Evolutionary conservation across 2,329 filamentous ascomycete genomes (phyloP), one percentile per base, ranked within the genome.

Genomic region (Davidsoniella eucalypti): DNA sequence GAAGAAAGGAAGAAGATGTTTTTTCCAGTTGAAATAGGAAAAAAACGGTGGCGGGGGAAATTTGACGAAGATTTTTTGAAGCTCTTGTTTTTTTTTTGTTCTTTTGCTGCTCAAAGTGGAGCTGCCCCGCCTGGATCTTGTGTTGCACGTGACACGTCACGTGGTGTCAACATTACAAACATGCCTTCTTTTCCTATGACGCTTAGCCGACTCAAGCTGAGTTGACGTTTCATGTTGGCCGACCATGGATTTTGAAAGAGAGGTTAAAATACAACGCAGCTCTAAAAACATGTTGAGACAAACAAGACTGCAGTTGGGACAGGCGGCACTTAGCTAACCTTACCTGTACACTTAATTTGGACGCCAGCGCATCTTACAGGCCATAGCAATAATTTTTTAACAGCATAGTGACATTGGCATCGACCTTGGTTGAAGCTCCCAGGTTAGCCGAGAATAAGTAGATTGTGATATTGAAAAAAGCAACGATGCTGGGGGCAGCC

Each of bases 1-100:
- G 25, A 52, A 33, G 21, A 50, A 39, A 41, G 47, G 26, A 29
- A 18, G n/a, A 25, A 42, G 46, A 29, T 17, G 45, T 16, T 39
- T 29, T 54, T 25, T 46, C 17, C 21, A 49, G 52, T 39, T 44
- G 45, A 52, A 49, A 50, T 49, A 52, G 41, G 33, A 47, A 45
- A 41, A 40, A 43, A 50, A 40, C 43, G 12, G 26, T 7, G 26
- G 26, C 26, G 26, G 26, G 26, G 26, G 26, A 33, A 33, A 33
- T 33, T 33, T 58, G 55, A 57, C 39, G 26, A 51, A 51, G 42
- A 54, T 60, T 61, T 60, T 62, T 63, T 61, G 57, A 59, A 58
- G 50, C 54, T 53, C 56, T 55, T 33, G 6, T 33, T 9, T 33
- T 33, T 29, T 29, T 33, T 33, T 33, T 57, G 57, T 59, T 56